Conservation (phyloP, 2,329 filamentous ascomycete genomes). For the Alternaria sp. region DNA sequence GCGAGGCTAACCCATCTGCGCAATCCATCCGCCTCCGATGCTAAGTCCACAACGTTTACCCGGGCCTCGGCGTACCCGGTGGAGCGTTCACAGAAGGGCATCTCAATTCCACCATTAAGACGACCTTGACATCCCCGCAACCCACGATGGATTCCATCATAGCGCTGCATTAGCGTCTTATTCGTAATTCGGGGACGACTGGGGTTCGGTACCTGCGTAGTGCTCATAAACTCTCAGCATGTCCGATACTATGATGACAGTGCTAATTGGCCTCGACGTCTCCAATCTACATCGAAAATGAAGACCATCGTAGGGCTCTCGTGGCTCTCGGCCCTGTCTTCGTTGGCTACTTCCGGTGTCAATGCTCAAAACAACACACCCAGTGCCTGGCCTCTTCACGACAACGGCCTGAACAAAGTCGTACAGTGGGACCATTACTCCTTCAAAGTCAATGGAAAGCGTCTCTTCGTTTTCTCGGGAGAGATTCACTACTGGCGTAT, state of each 20-base stretch:
- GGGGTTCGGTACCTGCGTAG: conserved; percentile 15
- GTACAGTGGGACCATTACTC: conserved; percentile 65
- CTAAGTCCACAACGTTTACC: conserved; percentile 10
- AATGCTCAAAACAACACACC: conserved; percentile 36
- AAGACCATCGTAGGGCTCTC: conserved; percentile 27
- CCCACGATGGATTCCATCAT: conserved; percentile 11
- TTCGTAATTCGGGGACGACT: conserved; percentile 18
- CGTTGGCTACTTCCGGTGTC: conserved; percentile 25
- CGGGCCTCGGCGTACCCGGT: conserved; percentile 17
- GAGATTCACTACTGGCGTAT: conserved; percentile 61
- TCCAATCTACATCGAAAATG: conserved; percentile 29
- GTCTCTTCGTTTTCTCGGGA: conserved; percentile 62
- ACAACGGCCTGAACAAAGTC: conserved; percentile 57
- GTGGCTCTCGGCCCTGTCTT: conserved; percentile 34
- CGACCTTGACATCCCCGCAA: conserved; percentile 13
- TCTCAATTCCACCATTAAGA: conserved; percentile 23
- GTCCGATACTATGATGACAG: conserved; percentile 18
- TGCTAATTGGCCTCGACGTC: conserved; percentile 28
- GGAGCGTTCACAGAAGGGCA: conserved; percentile 11
- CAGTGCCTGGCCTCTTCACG: conserved; percentile 57
- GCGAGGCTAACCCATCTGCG: conserved; percentile 11
- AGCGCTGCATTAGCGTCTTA: conserved; percentile 21
- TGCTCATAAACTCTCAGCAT: conserved; percentile 20
- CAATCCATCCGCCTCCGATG: conserved; percentile 17
- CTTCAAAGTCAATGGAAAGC: conserved; percentile 60